Percentiles rank a stretch among this genome's conserved stretches.
Evolutionary conservation across 257 asterid genomes (phyloP).

Genomic region (Oldenlandia corymbosa): DNA sequence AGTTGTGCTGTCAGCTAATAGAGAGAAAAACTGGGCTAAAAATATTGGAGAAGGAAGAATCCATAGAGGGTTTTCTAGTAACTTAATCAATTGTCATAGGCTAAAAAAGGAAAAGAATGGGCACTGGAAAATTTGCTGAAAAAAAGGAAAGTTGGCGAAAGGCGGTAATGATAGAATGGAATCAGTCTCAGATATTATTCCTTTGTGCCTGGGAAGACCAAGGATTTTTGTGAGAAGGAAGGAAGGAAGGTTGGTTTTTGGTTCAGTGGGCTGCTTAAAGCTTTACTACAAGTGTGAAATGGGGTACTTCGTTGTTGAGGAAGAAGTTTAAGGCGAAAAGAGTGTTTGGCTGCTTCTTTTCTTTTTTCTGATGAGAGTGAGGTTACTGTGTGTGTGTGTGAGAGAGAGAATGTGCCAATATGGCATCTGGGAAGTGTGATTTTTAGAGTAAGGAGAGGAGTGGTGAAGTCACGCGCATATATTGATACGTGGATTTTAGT

Average conservation of each 20-base stretch:
- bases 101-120: background rate
- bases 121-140: background rate
- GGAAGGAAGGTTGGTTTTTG: background rate
- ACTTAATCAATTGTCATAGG: no score
- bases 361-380: conserved; percentile 5
- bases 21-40: background rate
- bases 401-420: background rate
- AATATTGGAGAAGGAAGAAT: background rate
- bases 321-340: background rate
- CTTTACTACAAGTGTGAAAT: background rate
- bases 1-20: background rate
- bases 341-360: background rate
- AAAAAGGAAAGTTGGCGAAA: background rate
- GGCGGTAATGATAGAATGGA: background rate
- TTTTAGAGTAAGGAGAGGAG: background rate
- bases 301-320: background rate
- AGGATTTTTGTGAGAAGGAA: conserved; percentile 4
- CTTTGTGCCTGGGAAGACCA: background rate
- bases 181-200: background rate
- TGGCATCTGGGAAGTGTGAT: conserved; percentile 11
- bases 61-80: no score
- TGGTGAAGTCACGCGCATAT: conserved; percentile 11
- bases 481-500: background rate
- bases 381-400: conserved; percentile 1
- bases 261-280: background rate